Conservation (phyloP, 495 filamentous ascomycete genomes). For the Penicillium verhagenii region DNA sequence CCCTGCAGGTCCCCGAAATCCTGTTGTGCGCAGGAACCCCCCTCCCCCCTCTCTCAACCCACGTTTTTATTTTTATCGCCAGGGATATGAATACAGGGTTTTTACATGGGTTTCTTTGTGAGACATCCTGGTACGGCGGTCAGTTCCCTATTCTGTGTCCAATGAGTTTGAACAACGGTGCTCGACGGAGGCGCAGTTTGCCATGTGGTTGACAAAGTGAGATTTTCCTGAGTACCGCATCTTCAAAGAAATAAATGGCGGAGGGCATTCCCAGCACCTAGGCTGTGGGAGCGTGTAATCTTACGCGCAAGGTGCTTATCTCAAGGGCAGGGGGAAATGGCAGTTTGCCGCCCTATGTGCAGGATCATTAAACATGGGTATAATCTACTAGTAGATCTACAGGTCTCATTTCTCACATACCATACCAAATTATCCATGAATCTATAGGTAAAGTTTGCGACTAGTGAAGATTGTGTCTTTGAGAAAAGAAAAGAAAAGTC, state of each 20-base stretch:
- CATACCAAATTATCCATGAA: no score
- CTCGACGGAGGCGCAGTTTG: neutral
- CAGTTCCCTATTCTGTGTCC: neutral
- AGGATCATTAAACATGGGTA: neutral
- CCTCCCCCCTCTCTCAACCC: neutral
- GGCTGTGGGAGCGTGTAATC: neutral
- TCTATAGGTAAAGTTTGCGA: no score
- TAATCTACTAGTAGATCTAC: no score
- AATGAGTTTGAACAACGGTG: neutral
- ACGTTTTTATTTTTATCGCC: no score
- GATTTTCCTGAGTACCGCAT: neutral
- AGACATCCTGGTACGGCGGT: neutral
- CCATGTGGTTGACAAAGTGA: constrained; percentile 14
- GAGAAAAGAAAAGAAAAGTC: no score
- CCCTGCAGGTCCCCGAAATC: neutral
- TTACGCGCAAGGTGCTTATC: neutral
- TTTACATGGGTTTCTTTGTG: neutral
- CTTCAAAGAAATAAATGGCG: neutral
- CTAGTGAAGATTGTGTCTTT: no score
- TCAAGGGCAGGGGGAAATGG: neutral
- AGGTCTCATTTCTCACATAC: no score
- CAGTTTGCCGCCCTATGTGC: neutral
- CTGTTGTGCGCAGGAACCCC: constrained; percentile 2
- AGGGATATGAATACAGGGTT: neutral
- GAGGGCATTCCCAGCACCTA: neutral